Base-by-base conservation (phyloP, 2,329 filamentous ascomycete genomes). In the Ceratocystis smalleyi region DNA sequence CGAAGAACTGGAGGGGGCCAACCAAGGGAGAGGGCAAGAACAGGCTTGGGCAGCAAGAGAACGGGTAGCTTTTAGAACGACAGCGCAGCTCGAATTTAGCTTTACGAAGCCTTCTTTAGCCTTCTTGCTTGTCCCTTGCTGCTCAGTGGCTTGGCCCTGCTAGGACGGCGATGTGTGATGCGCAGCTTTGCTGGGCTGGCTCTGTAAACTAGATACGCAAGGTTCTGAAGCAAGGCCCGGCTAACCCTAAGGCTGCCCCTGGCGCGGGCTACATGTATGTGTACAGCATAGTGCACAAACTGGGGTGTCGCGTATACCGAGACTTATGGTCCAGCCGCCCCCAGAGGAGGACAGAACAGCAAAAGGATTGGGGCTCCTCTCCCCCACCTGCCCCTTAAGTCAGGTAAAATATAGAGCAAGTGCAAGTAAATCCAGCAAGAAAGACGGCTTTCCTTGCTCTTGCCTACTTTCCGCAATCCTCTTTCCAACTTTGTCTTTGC, bases 321-420 rank as follows among this genome's bases (percentile, higher is more conserved):
- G 4, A 40, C 15, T 57, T 35, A 27, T 35, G n/a, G 19, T 2
- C 5, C 3, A 54, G 10, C n/a, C 49, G 8, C 22, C 17, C 15
- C 10, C 47, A 51, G 32, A 35, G 3, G 30, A 55, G n/a, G 49
- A 54, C 49, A 30, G 17, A 15, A 19, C 24, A 32, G 8, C 54
- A 57, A 17, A 57, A 35, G 30, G 54, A 35, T 32, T 57, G 15
- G 22, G 27, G 19, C 24, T 6, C 27, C 54, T 57, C 57, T 27
- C 22, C 43, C 54, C 54, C 54, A 57, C 54, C 54, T 57, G 54
- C 54, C 43, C 59, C 35, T 43, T 61, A 43, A 61, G 43, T 45
- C n/a, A 22, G 24, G 24, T 6, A 45, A 32, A 45, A 43, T 60
- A 60, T 60, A 60, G 57, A 60, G 27, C 15, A 60, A 24, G n/a